Percentiles rank a stretch among this genome's conserved stretches.
These are phyloP conservation scores for Tetrahymena elliotti DNA, from an alignment of 73 alveolate species.

Conservation along the genomic window DNA sequence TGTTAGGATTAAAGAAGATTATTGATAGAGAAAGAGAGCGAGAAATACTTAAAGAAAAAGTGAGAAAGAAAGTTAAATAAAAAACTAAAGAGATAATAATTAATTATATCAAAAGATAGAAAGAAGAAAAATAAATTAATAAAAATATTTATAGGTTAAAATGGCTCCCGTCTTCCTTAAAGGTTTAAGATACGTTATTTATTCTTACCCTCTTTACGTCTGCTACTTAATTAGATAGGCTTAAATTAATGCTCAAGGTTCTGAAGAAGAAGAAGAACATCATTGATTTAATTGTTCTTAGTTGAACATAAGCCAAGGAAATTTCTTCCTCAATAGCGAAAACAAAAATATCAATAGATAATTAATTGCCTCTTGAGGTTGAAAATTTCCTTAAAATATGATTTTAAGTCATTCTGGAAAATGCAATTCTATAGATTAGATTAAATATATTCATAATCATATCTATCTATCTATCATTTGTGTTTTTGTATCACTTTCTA, in stretches of 20 bases:
- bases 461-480: not conserved
- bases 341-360: not conserved
- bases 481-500: not conserved
- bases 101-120: not conserved
- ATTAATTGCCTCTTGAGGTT: not conserved
- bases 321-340: not conserved
- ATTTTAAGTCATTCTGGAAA: not conserved
- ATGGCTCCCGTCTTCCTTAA: slow-evolving; percentile 3
- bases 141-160: not conserved
- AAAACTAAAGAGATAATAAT: not conserved
- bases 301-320: not conserved
- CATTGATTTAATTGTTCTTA: not conserved
- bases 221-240: not conserved
- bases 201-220: not conserved
- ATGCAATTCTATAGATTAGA: not conserved
- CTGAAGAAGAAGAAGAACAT: not conserved
- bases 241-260: not conserved
- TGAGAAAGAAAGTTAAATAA: not conserved
- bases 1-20: not conserved
- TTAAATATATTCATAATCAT: not conserved
- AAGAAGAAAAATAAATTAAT: not conserved
- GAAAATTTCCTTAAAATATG: not conserved
- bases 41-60: not conserved
- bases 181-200: not conserved
- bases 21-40: not conserved